Evolutionary conservation across 805 yeast species (phyloP), one percentile per base, ranked within the genome.

Genomic region (Ogataea angusta): DNA sequence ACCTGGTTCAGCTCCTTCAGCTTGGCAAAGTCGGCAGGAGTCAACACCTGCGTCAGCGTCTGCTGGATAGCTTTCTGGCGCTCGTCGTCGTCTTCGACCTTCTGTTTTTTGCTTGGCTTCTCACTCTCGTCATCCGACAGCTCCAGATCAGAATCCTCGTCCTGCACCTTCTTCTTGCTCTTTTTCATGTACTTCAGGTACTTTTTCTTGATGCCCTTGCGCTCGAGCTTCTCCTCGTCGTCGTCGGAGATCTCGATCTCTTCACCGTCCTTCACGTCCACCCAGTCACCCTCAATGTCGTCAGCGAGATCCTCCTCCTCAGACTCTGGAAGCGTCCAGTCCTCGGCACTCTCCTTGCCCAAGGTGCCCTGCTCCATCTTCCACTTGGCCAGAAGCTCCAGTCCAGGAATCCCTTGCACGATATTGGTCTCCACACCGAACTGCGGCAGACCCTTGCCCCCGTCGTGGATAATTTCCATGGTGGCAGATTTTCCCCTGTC

Each of bases 11-110:
- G 75, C 64, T 93, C 96, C 56, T 91, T 91, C 54, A 93, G 73
- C 66, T 91, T 91, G 47, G 96, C 96, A 60, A 90, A 93, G 69
- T 93, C 99, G 1, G 98, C 97, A 16, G 99, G 99, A 0, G 99
- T 93, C 52, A 93, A 73, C 46, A 93, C 84, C 52, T 53, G 54
- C 7, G 54, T 30, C 42, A 62, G 24, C 4, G 64, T 56, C 85
- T 79, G 35, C 79, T 75, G n/a, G 85, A 73, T 27, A 82, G 84
- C 49, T 15, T 47, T 40, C 36, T 87, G 51, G 42, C 79, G 49
- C 37, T 34, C 49, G 18, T 38, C 47, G 45, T 62, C 64, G 28
- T 56, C 54, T 6, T 19, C 21, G 38, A 65, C 68, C 6, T 66
- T 48, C 34, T 45, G 49, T 63, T 42, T 70, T 56, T 51, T 66